Evolutionary conservation across 2,329 filamentous ascomycete genomes (phyloP).

Genomic region (Cytospora mali): DNA sequence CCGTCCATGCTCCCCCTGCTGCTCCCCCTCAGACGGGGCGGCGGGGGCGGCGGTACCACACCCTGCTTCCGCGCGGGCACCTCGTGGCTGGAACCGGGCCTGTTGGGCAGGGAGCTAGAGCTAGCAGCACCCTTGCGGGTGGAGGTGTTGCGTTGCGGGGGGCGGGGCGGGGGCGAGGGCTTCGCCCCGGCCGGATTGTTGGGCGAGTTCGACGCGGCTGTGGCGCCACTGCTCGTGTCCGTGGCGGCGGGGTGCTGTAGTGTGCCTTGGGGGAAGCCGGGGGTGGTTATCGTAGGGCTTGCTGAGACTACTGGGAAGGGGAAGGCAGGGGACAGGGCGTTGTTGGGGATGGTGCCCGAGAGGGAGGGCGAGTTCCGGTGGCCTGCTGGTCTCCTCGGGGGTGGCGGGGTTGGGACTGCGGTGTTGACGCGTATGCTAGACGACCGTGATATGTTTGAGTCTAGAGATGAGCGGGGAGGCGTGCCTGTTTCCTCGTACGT

Average conservation of each 20-base stretch:
- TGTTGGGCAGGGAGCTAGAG: slow-evolving; percentile 27
- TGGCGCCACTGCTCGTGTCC: slow-evolving; percentile 15
- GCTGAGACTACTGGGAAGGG: slow-evolving; percentile 34
- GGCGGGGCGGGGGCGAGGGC: slow-evolving; percentile 40
- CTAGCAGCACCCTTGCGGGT: slow-evolving; percentile 34
- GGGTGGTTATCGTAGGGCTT: slow-evolving; percentile 17
- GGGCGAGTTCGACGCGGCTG: slow-evolving; percentile 29
- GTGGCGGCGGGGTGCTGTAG: slow-evolving; percentile 25
- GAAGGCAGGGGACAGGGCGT: slow-evolving; percentile 5
- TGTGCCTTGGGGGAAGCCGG: slow-evolving; percentile 23
- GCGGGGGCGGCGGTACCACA: slow-evolving; percentile 49
- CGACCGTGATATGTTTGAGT: slow-evolving; percentile 51
- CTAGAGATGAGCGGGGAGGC: slow-evolving; percentile 51
- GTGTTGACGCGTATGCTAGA: slow-evolving; percentile 48
- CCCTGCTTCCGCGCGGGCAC: slow-evolving; percentile 48
- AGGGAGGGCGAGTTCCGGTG: slow-evolving; percentile 22
- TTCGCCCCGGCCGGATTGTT: slow-evolving; percentile 31
- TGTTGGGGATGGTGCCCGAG: slow-evolving; percentile 3
- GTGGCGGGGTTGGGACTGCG: slow-evolving; percentile 55
- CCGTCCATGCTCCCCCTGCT: slow-evolving; percentile 49
- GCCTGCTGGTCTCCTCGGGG: slow-evolving; percentile 53
- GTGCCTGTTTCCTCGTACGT: slow-evolving; percentile 37
- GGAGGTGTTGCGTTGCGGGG: slow-evolving; percentile 38
- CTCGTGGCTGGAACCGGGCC: slow-evolving; percentile 37
- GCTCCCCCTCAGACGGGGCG: slow-evolving; percentile 48